A percentile compares a stretch with the other conserved stretches of the same genome.
These are phyloP conservation scores for Trichoderma breve DNA, from an alignment of 2,329 filamentous ascomycete genomes.

Conservation along the genomic window DNA sequence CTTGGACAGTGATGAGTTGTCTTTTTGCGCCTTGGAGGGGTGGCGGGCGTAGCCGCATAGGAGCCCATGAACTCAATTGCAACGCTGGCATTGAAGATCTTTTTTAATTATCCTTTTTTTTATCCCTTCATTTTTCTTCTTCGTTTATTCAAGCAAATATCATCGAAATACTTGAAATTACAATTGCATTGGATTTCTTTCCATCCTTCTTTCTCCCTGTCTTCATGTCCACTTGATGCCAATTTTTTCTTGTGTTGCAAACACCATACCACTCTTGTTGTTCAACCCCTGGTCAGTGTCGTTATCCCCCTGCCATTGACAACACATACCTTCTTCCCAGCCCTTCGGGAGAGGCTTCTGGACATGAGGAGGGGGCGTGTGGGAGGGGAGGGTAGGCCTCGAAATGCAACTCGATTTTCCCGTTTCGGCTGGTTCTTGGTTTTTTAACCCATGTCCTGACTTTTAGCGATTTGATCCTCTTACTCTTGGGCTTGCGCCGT, in stretches of 20 bases:
- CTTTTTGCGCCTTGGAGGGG: background rate
- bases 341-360: conserved; percentile 19
- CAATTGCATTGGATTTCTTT: background rate
- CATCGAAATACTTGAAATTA: background rate
- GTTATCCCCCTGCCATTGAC: conserved; percentile 9
- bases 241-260: background rate
- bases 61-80: background rate
- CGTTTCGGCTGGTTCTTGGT: conserved; percentile 11
- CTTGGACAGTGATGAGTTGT: conserved; percentile 8
- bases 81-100: conserved; percentile 12
- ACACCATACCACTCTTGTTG: background rate
- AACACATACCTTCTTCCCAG: conserved; percentile 19
- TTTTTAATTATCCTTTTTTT: background rate
- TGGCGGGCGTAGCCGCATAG: background rate
- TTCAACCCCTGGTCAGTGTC: conserved; percentile 3
- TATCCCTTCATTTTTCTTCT: background rate
- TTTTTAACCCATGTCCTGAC: background rate
- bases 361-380: conserved; percentile 13
- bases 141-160: background rate
- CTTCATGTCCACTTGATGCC: background rate
- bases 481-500: background rate
- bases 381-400: background rate
- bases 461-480: background rate
- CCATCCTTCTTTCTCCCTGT: background rate
- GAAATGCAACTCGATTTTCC: background rate